Evolutionary conservation across 768 basidiomycete species (phyloP), one percentile per base, ranked within the genome.

Genomic region (Mycena haematopus): DNA sequence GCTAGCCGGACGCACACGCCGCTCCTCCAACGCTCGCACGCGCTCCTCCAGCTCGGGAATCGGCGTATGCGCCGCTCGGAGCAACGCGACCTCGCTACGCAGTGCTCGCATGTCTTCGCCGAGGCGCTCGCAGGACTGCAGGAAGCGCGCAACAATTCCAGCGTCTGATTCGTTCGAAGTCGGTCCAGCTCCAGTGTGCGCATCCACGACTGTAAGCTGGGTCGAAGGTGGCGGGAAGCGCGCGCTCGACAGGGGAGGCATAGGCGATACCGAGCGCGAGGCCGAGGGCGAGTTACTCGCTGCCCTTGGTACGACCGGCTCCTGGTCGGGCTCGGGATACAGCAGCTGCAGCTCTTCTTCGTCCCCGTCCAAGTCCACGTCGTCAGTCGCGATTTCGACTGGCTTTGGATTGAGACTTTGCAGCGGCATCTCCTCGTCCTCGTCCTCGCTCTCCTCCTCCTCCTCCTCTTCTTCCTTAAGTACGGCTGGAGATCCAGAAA

Each of bases 61-160:
- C 1, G 52, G 35, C n/a, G 14, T 14, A 10, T 25, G 46, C 31
- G 42, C 53, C 21, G 27, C 9, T 29, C 60, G 60, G 2, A 62
- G 49, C 53, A 42, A n/a, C 11, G 47, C 60, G 15, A 62, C 60
- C 47, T 62, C 60, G 2, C 27, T 24, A 13, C 60, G 60, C 36
- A 62, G 54, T 1, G 60, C 36, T 0, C 54, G 60, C 60, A 62
- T 35, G 35, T 62, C 60, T 6, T 55, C 60, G 4, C 60, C 60
- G 5, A 62, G 60, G 15, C 15, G 14, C 21, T 17, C 60, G 31
- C 60, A 61, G 35, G 53, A 55, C 36, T 55, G 60, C 47, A 56
- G 29, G 47, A 62, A 62, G 38, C 29, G 53, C 35, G 52, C 14
- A 27, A 42, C 5, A 21, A 55, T 17, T 0, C 36, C 36, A 1